Evolutionary conservation across 2,329 filamentous ascomycete species (phyloP).

Genomic region (Hypoxylon sp.): DNA sequence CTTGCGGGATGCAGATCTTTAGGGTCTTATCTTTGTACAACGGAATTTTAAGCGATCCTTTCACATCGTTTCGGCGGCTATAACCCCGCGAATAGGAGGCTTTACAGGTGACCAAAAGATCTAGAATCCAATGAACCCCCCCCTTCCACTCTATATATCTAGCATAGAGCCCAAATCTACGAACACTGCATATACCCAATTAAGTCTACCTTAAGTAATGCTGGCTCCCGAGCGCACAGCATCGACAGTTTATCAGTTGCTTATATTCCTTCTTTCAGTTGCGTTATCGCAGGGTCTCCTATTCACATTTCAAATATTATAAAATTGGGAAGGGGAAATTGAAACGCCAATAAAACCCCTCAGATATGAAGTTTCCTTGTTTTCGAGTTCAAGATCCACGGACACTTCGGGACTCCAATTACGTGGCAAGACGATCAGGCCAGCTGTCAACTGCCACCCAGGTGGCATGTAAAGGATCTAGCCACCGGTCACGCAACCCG

Average conservation of each 20-base stretch:
- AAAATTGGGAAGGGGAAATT: not conserved
- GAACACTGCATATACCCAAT: constrained; percentile 28
- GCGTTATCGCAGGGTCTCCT: not conserved
- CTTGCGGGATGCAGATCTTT: constrained; percentile 8
- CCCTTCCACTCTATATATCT: constrained; percentile 20
- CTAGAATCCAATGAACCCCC: constrained; percentile 24
- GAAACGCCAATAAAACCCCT: not conserved
- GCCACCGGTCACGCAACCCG: not conserved
- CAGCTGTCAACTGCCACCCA: not conserved
- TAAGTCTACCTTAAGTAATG: not conserved
- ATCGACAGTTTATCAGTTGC: constrained; percentile 4
- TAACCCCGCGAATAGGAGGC: constrained; percentile 38
- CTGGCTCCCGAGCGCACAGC: constrained; percentile 12
- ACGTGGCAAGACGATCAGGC: not conserved
- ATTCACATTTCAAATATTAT: not conserved
- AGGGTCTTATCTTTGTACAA: constrained; percentile 24
- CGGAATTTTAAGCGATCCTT: not conserved
- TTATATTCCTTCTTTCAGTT: not conserved
- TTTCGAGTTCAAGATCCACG: not conserved
- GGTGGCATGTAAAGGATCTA: not conserved
- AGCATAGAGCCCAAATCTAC: constrained; percentile 35
- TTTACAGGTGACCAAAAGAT: constrained; percentile 13
- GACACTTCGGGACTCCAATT: not conserved
- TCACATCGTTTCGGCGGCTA: constrained; percentile 9
- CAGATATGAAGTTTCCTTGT: not conserved